Evolutionary conservation across 192 early-diverging fungal genomes (phyloP), one percentile per base, ranked within the genome.

Genomic region (Entomortierella parvispora): DNA sequence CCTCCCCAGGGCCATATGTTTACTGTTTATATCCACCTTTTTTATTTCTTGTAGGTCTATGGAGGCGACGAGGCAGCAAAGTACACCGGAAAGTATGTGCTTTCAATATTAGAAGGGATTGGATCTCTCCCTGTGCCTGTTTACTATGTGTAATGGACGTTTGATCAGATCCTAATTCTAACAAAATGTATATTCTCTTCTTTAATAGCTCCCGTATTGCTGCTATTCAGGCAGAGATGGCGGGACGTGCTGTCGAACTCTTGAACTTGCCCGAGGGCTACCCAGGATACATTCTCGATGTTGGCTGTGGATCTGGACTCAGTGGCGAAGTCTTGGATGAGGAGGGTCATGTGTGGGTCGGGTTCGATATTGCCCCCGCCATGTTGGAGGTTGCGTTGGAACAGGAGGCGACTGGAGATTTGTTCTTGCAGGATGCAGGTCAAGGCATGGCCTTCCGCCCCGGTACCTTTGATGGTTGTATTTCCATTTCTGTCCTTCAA

Each of bases 331-430:
- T 97, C 34, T 76, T 99, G 43, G 93, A 96, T 31, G 97, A 97
- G 61, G 91, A 94, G 47, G 95, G 94, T n/a, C 97, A 99, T 68
- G 65, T 93, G 34, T 99, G 97, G 97, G 94, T 96, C 33, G 97
- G 97, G 17, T 85, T 98, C 83, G 97, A 99, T 76, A 95, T 99
- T 68, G 91, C 95, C 18, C 90, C 92, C 4, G 79, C 93, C 28
- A 99, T 99, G 97, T 82, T 99, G 88, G 93, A 95, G 43, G 94
- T 98, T 20, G 97, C 97, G 4, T 81, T 83, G n/a, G 94, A 97
- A 32, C 83, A 94, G 64, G 96, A 97, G 66, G 90, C 94, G 6
- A 92, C 97, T 54, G 97, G 97, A 8, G 97, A 99, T 82, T 82
- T 99, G 65, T 94, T 98, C 50, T 80, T 97, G 32, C 94, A 97